Conservation (phyloP, 306 rosid genomes). For the Canavalia ensiformis region DNA sequence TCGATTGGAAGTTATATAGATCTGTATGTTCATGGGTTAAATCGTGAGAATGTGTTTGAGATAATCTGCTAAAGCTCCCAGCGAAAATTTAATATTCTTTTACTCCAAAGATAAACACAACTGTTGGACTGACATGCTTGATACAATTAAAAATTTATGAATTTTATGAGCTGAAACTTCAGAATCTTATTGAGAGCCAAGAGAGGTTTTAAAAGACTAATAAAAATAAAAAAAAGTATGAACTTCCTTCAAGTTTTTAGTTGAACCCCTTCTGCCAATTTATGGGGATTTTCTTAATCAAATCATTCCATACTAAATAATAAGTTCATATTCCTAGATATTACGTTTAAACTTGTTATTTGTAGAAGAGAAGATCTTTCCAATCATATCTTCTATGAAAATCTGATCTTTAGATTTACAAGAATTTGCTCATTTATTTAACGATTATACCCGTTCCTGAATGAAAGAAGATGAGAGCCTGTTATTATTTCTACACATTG, state of each 20-base stretch:
- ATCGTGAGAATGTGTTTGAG: no score
- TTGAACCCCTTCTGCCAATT: slow-evolving; percentile 24
- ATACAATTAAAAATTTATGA: neutral
- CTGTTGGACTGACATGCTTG: slow-evolving; percentile 4
- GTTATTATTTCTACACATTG: no score
- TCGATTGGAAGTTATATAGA: no score
- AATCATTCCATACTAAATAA: no score
- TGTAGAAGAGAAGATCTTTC: neutral
- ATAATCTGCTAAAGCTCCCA: no score
- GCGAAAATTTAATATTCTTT: no score
- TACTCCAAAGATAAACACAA: no score
- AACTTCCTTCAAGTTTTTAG: slow-evolving; percentile 10
- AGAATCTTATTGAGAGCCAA: slow-evolving; percentile 13
- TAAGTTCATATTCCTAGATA: no score
- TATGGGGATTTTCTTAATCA: slow-evolving; percentile 24
- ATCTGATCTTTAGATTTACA: neutral
- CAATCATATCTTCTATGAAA: slow-evolving; percentile 15
- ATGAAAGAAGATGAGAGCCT: slow-evolving; percentile 7
- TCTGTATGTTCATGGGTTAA: no score
- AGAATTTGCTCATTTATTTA: slow-evolving; percentile 26
- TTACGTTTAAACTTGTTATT: no score
- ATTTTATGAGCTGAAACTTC: slow-evolving; percentile 8
- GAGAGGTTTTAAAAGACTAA: slow-evolving; percentile 32
- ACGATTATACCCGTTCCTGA: slow-evolving; percentile 8
- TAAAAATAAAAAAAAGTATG: slow-evolving; percentile 14